Conservation (phyloP, 805 yeast genomes). For the Yamadazyma akitaensis region DNA sequence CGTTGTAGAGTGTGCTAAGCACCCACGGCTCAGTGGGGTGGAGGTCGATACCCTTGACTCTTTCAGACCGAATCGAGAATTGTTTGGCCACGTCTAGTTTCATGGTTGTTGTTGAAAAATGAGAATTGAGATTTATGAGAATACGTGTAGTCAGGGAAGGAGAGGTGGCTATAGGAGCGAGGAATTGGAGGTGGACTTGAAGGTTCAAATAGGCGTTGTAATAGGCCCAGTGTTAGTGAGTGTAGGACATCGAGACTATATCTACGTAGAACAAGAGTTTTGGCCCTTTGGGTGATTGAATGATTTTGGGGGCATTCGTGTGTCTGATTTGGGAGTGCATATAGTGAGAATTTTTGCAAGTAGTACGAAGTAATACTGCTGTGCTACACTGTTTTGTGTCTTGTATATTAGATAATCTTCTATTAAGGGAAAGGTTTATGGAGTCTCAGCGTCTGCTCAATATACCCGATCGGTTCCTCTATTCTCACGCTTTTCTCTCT, state of each 20-base stretch:
- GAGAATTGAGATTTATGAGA: not conserved
- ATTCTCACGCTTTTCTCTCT: conserved; percentile 20
- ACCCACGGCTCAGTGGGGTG: conserved; percentile 99
- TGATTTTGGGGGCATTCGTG: not conserved
- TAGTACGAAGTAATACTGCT: too few species aligned
- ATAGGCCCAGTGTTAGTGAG: too few species aligned
- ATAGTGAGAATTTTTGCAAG: too few species aligned
- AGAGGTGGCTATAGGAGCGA: too few species aligned
- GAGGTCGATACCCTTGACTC: conserved; percentile 97
- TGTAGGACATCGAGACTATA: too few species aligned
- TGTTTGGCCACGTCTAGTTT: conserved; percentile 59
- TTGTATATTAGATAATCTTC: not conserved
- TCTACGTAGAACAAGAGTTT: too few species aligned
- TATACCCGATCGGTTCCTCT: conserved; percentile 1
- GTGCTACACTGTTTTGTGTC: too few species aligned
- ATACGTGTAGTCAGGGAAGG: not conserved
- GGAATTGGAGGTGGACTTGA: too few species aligned
- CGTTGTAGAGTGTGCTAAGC: conserved; percentile 85
- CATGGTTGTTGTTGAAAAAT: conserved; percentile 18
- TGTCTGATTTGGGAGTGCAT: not conserved
- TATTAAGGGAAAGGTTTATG: too few species aligned
- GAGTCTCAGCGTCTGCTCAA: not conserved
- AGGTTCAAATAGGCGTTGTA: too few species aligned
- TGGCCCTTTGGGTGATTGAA: too few species aligned
- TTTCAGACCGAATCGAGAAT: conserved; percentile 87